Evolutionary conservation across 1,139 yeast genomes (phyloP).

Genomic region (Lizanozyma gosingica): DNA sequence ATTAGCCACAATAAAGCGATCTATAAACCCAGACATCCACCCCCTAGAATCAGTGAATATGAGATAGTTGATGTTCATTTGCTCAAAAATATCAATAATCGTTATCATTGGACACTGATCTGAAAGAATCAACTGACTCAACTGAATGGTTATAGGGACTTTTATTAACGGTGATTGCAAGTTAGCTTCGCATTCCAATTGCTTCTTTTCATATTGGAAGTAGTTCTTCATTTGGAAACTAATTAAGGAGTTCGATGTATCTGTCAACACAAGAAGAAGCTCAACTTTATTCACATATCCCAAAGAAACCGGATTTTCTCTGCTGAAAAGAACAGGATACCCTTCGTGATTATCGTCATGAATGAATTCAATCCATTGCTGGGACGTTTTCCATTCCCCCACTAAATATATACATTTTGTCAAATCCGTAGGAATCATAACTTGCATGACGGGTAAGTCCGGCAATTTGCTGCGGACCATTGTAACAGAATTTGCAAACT

Average conservation of each 20-base stretch:
- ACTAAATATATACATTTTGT: slow-evolving; percentile 23
- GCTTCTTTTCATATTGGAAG: slow-evolving; percentile 7
- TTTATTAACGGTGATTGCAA: slow-evolving; percentile 18
- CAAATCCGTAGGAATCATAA: slow-evolving; percentile 24
- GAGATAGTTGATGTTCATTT: slow-evolving; percentile 29
- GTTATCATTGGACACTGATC: slow-evolving; percentile 27
- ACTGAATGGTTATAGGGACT: slow-evolving; percentile 18
- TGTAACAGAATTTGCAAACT: slow-evolving; percentile 24
- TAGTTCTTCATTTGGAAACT: slow-evolving; percentile 18
- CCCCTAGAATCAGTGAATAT: slow-evolving; percentile 14
- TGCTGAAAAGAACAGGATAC: slow-evolving; percentile 27
- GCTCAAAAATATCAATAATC: slow-evolving; percentile 32
- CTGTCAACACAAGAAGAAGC: slow-evolving; percentile 7
- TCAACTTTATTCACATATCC: slow-evolving; percentile 31
- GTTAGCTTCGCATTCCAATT: too few species aligned
- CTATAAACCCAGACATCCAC: slow-evolving; percentile 31
- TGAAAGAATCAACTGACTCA: slow-evolving; percentile 16
- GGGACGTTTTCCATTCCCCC: slow-evolving; percentile 16
- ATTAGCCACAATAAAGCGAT: slow-evolving; percentile 27
- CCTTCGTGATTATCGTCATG: slow-evolving; percentile 34
- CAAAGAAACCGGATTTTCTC: slow-evolving; percentile 18
- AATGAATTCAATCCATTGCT: slow-evolving; percentile 9
- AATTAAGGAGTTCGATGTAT: slow-evolving; percentile 6
- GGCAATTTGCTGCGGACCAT: slow-evolving; percentile 24
- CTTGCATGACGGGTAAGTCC: slow-evolving; percentile 19